Evolutionary conservation across 129 eudicot species (phyloP).

Genomic region (Centella asiatica): DNA sequence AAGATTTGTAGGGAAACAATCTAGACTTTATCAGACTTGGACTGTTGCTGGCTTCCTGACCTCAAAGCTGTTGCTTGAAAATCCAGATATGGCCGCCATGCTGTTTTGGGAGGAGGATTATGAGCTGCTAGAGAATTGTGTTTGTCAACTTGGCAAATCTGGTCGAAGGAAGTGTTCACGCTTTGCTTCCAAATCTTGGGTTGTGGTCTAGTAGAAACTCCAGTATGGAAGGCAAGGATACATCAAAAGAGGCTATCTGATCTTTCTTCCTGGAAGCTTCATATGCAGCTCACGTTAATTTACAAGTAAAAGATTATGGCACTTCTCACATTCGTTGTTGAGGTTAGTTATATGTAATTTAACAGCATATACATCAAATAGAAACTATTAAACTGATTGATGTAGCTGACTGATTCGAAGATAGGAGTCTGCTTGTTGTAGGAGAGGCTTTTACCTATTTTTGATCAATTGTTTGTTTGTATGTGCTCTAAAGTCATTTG

Average conservation of each 20-base stretch:
- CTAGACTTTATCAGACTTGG: constrained; percentile 82
- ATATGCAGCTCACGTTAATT: background rate
- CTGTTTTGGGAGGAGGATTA: constrained; percentile 80
- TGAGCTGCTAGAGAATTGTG: constrained; percentile 76
- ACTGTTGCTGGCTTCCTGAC: constrained; percentile 78
- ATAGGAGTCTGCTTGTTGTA: background rate
- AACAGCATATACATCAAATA: background rate
- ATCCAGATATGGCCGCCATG: constrained; percentile 59
- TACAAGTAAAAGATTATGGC: background rate
- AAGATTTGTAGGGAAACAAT: constrained; percentile 78
- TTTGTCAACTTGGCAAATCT: constrained; percentile 54
- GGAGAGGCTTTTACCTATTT: background rate
- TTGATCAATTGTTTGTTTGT: background rate
- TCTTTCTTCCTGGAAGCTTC: constrained; percentile 5
- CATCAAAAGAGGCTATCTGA: background rate
- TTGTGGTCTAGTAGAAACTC: constrained; percentile 1
- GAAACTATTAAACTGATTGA: no score
- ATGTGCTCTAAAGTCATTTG: background rate
- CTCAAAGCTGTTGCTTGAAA: constrained; percentile 66
- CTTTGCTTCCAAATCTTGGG: constrained; percentile 38
- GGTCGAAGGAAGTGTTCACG: constrained; percentile 63
- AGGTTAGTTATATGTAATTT: background rate
- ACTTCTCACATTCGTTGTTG: background rate
- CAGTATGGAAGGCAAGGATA: background rate
- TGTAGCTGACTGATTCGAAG: background rate